Conservation (phyloP, 345 rosid genomes). For the Sisymbrium altissimum region DNA sequence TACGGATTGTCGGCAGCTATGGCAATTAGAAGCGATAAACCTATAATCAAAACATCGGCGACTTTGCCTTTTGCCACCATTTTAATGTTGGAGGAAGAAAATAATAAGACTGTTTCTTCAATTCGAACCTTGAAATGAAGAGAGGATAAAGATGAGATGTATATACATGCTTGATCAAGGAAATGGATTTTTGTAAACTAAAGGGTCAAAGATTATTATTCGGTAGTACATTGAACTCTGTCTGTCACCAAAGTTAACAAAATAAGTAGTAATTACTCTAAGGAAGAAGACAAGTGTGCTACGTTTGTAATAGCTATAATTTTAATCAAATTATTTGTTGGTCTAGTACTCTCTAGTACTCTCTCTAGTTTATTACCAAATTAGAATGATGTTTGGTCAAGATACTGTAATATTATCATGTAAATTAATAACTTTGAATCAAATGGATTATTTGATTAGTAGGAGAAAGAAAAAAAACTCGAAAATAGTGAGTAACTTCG, state of each 20-base stretch:
- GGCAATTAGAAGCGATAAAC: neutral
- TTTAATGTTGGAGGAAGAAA: neutral
- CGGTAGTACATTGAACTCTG: too few relatives aligned
- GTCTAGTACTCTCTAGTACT: too few relatives aligned
- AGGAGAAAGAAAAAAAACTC: too few relatives aligned
- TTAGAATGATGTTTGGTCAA: neutral
- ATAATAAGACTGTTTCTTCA: neutral
- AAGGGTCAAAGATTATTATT: too few relatives aligned
- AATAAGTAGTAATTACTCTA: too few relatives aligned
- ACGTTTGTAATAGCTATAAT: too few relatives aligned
- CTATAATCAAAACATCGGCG: neutral
- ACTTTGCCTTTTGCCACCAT: neutral
- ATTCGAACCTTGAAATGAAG: neutral
- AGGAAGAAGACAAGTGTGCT: too few relatives aligned
- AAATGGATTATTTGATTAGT: neutral
- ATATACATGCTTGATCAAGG: neutral
- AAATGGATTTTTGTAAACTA: too few relatives aligned
- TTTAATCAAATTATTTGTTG: too few relatives aligned
- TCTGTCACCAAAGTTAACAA: too few relatives aligned
- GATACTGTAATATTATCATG: neutral
- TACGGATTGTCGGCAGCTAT: conserved; percentile 3
- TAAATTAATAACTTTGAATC: neutral
- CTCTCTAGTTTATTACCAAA: too few relatives aligned
- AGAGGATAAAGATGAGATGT: neutral
- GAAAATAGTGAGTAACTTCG: too few relatives aligned